Evolutionary conservation across 768 basidiomycete genomes (phyloP).

Genomic region (Calocera viscosa): DNA sequence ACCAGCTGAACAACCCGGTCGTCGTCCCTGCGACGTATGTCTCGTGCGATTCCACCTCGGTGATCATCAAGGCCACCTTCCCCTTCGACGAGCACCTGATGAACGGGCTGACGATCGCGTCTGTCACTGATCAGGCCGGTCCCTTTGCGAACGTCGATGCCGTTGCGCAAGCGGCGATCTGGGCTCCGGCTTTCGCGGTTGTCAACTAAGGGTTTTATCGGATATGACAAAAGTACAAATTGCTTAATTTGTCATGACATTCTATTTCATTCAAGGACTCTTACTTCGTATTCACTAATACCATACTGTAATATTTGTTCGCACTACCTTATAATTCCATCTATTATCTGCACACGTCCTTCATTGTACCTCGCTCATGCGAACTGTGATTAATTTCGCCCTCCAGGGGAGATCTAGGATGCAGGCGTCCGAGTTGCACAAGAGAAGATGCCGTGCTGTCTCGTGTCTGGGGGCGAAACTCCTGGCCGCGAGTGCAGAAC

Average conservation of each 20-base stretch:
- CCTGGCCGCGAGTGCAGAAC: no score
- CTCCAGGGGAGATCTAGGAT: no score
- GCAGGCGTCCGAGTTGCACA: no score
- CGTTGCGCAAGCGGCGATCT: not conserved
- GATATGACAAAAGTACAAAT: no score
- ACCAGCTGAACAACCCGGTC: constrained; percentile 6
- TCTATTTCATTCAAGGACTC: not conserved
- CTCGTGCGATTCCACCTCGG: not conserved
- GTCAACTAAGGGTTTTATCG: not conserved
- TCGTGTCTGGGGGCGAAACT: no score
- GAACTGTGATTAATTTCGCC: no score
- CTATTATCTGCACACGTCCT: not conserved
- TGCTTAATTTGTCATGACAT: no score
- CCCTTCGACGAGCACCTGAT: constrained; percentile 7
- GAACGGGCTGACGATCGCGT: constrained; percentile 3
- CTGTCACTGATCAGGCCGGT: constrained; percentile 5
- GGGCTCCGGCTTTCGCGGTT: constrained; percentile 2
- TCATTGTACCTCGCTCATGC: no score
- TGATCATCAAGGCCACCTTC: not conserved
- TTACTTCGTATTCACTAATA: not conserved
- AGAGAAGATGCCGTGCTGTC: no score
- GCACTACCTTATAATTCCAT: not conserved
- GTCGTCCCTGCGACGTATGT: constrained; percentile 1
- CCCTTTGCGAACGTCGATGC: constrained; percentile 2
- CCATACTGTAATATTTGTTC: not conserved